Conservation (phyloP, 805 yeast genomes). For the Limtongia smithiae region DNA sequence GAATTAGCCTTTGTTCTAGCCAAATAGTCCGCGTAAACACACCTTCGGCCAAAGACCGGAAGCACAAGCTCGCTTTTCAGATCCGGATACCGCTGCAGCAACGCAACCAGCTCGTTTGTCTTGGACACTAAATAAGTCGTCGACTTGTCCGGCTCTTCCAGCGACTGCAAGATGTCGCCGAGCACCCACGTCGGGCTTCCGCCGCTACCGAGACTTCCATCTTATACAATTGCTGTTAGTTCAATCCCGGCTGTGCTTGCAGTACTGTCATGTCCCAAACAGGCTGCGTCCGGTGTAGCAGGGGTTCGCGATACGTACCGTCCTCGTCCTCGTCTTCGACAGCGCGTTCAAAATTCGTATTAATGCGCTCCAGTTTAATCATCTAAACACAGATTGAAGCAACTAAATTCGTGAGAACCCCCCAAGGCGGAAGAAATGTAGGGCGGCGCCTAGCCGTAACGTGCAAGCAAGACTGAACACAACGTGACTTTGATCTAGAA, state of each 20-base stretch:
- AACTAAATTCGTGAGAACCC: not conserved
- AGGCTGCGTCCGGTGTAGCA: not conserved
- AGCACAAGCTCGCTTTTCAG: constrained; percentile 59
- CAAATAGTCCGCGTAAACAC: not conserved
- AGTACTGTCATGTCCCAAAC: not conserved
- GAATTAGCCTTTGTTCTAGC: not conserved
- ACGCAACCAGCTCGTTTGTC: constrained; percentile 61
- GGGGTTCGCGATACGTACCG: constrained; percentile 5
- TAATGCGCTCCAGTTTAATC: constrained; percentile 22
- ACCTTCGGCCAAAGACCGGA: constrained; percentile 36
- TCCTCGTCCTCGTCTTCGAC: constrained; percentile 11
- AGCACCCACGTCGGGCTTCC: constrained; percentile 58
- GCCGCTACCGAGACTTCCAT: not conserved
- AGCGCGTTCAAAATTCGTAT: constrained; percentile 12
- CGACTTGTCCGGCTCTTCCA: constrained; percentile 52
- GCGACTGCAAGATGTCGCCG: constrained; percentile 56
- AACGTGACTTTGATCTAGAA: too few species aligned
- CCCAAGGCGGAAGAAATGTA: not conserved
- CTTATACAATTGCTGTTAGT: not conserved
- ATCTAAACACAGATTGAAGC: not conserved
- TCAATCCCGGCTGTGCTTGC: not conserved
- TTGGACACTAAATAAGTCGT: constrained; percentile 51
- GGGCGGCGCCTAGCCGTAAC: too few species aligned
- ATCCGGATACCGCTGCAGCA: constrained; percentile 56
- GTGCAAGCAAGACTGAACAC: too few species aligned